phyloP scores from a whole-genome alignment of 192 early-diverging fungal genomes.

The Coemansia aciculifera region DNA sequence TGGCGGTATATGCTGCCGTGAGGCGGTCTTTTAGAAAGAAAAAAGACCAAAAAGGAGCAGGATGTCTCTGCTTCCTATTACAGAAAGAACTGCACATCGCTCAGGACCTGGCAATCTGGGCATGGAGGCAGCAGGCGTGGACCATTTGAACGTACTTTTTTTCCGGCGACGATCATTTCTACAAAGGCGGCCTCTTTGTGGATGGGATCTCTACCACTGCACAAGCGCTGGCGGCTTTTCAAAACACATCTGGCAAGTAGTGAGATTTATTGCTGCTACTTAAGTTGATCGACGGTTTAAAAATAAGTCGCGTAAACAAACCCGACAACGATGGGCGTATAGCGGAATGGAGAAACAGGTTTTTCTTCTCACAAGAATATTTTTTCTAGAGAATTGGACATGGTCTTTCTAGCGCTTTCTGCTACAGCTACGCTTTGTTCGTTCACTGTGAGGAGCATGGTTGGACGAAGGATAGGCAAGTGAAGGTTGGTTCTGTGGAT shows the following conservation, averaged over 20 bases:
- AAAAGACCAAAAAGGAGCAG: background rate
- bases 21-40: constrained; percentile 1
- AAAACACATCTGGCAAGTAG: background rate
- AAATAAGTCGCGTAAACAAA: background rate
- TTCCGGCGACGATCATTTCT: background rate
- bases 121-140: background rate
- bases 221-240: background rate
- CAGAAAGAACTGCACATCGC: constrained; percentile 8
- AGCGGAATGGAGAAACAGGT: background rate
- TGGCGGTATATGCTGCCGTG: background rate
- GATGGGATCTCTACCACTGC: background rate
- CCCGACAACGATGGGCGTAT: background rate
- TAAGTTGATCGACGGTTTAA: background rate
- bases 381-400: background rate
- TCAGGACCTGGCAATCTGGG: background rate
- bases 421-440: background rate
- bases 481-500: background rate
- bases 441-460: background rate
- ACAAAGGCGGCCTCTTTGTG: constrained; percentile 4
- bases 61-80: background rate
- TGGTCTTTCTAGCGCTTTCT: background rate
- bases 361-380: background rate
- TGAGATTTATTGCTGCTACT: background rate
- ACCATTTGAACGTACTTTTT: background rate
- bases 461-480: background rate